Evolutionary conservation across 2,329 filamentous ascomycete species (phyloP), one percentile per base, ranked within the genome.

Genomic region (Neophaeococcomyces aloes): DNA sequence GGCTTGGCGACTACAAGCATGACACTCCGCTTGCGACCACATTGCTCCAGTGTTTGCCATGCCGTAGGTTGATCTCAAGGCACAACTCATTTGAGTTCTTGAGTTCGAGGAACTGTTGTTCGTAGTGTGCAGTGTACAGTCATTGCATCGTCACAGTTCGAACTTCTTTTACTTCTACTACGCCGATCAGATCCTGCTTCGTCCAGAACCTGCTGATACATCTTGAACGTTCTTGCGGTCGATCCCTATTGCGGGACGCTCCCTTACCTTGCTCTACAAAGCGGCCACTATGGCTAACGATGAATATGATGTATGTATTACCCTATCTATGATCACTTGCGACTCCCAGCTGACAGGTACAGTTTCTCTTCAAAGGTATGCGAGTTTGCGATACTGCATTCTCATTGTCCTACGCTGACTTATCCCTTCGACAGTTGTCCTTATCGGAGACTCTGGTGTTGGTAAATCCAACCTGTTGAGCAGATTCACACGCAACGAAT

Each of bases 401-500:
- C 25, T 33, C 18, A 10, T 14, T 38, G 18, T 21, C 41, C n/a
- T 47, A 21, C n/a, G 18, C 39, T 27, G 30, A 18, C 34, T 29
- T 43, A 19, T 36, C 11, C 17, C 19, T 39, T 41, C 18, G 46
- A 53, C 62, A 94, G 89, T 96, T 65, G 91, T 98, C 65, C 76
- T 98, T 67, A 98, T 98, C 66, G 91, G 91, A 79, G 91, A 98
- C 73, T 95, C 88, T 57, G 91, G 91, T 61, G 91, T 98, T 70
- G 91, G 91, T 74, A 98, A 98, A 77, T 98, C 91, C 74, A 98
- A 98, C 73, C 86, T 98, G 59, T 77, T 98, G 71, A 95, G 88
- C 72, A 85, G 93, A 70, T 98, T 98, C 79, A 98, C 71, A 94
- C 89, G 67, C 96, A 98, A 79, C 96, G 91, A 98, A 72, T 98